These are phyloP conservation scores for Pseudocercospora crystallina DNA, from an alignment of 2,329 filamentous ascomycete genomes.

Conservation along the genomic window DNA sequence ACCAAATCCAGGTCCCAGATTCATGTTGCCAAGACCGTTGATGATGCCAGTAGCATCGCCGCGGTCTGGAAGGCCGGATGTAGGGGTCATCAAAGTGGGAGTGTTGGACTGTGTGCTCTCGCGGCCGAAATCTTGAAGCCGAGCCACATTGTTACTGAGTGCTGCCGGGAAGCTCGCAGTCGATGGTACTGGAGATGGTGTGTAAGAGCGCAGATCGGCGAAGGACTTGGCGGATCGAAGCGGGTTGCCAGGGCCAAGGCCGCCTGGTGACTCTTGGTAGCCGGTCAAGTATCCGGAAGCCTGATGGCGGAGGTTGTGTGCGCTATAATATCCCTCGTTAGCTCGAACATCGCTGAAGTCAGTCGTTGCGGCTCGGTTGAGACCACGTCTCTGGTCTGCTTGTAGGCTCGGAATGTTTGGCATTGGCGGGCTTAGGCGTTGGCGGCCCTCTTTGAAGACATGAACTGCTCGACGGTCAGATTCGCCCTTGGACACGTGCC, in stretches of 20 bases:
- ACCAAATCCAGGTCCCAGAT: slow-evolving; percentile 53
- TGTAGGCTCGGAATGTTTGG: slow-evolving; percentile 66
- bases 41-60: slow-evolving; percentile 50
- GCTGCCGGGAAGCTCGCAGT: slow-evolving; percentile 80
- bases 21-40: slow-evolving; percentile 63
- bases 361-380: slow-evolving; percentile 94
- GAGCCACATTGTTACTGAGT: slow-evolving; percentile 62
- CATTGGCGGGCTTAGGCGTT: slow-evolving; percentile 60
- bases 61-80: slow-evolving; percentile 36
- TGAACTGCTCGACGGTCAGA: slow-evolving; percentile 88
- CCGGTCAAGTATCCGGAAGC: slow-evolving; percentile 75
- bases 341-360: slow-evolving; percentile 85
- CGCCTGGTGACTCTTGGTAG: slow-evolving; percentile 70
- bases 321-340: slow-evolving; percentile 71
- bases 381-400: slow-evolving; percentile 76
- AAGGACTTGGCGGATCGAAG: slow-evolving; percentile 94
- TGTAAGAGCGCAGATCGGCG: slow-evolving; percentile 91
- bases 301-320: slow-evolving; percentile 74
- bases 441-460: slow-evolving; percentile 70
- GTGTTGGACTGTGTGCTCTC: slow-evolving; percentile 62
- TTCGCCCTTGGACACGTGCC: slow-evolving; percentile 85
- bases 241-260: slow-evolving; percentile 69
- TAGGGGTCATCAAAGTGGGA: slow-evolving; percentile 63
- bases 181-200: slow-evolving; percentile 86
- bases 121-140: slow-evolving; percentile 60